A percentile compares a stretch with the other conserved stretches of the same genome.
Conservation (phyloP, 1,284 basidiomycete genomes). For the Fomitopsis pinicola region DNA sequence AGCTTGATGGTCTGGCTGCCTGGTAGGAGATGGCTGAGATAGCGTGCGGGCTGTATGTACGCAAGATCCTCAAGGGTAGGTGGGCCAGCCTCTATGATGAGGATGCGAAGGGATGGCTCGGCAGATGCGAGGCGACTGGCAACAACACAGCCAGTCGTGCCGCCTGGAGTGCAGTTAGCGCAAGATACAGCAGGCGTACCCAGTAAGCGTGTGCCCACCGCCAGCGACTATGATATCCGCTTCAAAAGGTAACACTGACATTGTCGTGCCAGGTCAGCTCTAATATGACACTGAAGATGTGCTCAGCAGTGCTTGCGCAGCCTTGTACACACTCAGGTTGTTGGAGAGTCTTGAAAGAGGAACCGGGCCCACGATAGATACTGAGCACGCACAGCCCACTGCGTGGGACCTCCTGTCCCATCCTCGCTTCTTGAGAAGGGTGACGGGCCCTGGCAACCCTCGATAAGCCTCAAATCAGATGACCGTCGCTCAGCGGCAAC, state of each 20-base stretch:
- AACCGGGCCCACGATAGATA: too few relatives aligned
- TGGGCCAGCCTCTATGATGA: conserved; percentile 42
- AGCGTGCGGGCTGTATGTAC: conserved; percentile 50
- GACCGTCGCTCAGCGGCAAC: too few relatives aligned
- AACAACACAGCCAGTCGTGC: conserved; percentile 40
- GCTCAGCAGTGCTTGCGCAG: too few relatives aligned
- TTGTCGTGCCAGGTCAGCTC: too few relatives aligned
- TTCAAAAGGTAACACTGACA: not conserved
- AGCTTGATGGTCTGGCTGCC: conserved; percentile 37
- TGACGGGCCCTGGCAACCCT: too few relatives aligned
- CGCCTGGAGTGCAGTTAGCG: conserved; percentile 28
- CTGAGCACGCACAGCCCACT: too few relatives aligned
- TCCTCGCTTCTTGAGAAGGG: too few relatives aligned
- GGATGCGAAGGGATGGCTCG: conserved; percentile 38
- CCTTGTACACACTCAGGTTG: too few relatives aligned
- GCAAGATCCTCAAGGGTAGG: conserved; percentile 36
- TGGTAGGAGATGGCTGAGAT: conserved; percentile 34
- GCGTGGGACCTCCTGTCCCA: too few relatives aligned
- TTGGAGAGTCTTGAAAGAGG: too few relatives aligned
- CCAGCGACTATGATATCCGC: not conserved
- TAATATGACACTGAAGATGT: too few relatives aligned
- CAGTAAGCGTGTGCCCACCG: not conserved
- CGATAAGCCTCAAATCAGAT: too few relatives aligned
- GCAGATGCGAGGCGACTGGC: conserved; percentile 44
- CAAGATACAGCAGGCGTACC: not conserved